Percentiles rank a stretch among this genome's conserved stretches.
These are phyloP conservation scores for Dryas drummondii DNA, from an alignment of 306 rosid species.

Conservation along the genomic window DNA sequence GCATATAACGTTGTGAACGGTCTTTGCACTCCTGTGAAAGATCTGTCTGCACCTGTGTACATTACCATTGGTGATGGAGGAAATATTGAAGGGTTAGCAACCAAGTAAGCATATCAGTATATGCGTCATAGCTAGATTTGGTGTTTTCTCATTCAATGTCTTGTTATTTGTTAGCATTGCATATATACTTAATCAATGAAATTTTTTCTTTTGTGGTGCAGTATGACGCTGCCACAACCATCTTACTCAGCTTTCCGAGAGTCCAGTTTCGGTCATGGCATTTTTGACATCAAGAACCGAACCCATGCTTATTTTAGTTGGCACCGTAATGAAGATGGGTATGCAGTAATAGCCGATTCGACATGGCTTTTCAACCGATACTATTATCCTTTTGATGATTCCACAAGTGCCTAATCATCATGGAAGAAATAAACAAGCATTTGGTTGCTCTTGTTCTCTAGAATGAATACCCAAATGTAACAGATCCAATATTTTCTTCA, in stretches of 20 bases:
- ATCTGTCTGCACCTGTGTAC: constrained; percentile 80
- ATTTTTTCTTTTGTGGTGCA: background rate
- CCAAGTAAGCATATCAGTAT: constrained; percentile 43
- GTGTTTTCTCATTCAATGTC: background rate
- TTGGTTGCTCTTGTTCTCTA: no score
- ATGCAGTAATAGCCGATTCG: constrained; percentile 25
- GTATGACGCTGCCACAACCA: constrained; percentile 21
- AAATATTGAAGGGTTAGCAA: constrained; percentile 75
- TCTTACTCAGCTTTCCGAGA: constrained; percentile 25
- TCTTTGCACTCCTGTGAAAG: constrained; percentile 54
- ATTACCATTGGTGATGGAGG: constrained; percentile 88
- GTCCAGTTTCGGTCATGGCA: constrained; percentile 34
- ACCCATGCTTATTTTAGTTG: constrained; percentile 23
- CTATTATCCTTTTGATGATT: constrained; percentile 15
- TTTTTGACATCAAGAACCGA: constrained; percentile 24
- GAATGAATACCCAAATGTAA: no score
- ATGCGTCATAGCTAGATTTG: background rate
- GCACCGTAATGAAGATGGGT: constrained; percentile 24
- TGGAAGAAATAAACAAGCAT: background rate
- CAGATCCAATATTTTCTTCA: background rate
- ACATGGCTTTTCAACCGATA: constrained; percentile 18
- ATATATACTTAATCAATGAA: background rate
- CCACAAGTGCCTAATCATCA: background rate
- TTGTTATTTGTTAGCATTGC: background rate
- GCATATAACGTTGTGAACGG: constrained; percentile 65